phyloP scores from a whole-genome alignment of 1,139 yeast genomes.

The Sugiyamaella novakii region DNA sequence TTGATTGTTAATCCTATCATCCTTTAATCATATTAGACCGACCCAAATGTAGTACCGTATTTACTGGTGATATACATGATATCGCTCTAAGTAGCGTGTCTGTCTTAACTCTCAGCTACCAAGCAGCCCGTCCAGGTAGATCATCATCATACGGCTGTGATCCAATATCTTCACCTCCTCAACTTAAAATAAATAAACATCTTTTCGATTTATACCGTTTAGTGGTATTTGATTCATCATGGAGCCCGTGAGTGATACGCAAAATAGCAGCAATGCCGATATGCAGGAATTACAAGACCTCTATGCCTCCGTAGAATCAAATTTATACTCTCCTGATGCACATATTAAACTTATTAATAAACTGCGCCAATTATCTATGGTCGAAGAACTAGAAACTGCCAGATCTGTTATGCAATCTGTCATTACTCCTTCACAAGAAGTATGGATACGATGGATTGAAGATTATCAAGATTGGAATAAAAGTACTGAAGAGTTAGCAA shows the following conservation, averaged over 20 bases:
- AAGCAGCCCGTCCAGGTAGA: too few species aligned
- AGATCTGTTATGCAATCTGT: conserved; percentile 14
- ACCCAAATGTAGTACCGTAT: too few species aligned
- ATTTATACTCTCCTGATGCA: conserved; percentile 9
- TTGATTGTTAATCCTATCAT: too few species aligned
- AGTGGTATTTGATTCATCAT: too few species aligned
- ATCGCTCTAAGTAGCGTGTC: too few species aligned
- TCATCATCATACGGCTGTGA: background rate
- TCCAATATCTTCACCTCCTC: background rate
- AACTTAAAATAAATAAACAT: too few species aligned
- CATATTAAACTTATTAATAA: conserved; percentile 13
- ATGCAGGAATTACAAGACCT: background rate
- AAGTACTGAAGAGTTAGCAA: conserved; percentile 14
- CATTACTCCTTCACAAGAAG: conserved; percentile 23
- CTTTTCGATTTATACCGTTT: too few species aligned
- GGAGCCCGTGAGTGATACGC: too few species aligned
- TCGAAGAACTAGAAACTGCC: conserved; percentile 17
- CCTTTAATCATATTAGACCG: too few species aligned
- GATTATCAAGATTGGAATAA: conserved; percentile 24
- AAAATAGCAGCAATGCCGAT: too few species aligned
- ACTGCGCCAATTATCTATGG: conserved; percentile 10
- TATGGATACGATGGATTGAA: conserved; percentile 37
- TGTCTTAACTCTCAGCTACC: too few species aligned
- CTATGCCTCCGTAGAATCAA: background rate
- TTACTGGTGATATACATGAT: too few species aligned